Base-by-base conservation (phyloP, 2,329 filamentous ascomycete genomes). In the Botryosphaeria dothidea region DNA sequence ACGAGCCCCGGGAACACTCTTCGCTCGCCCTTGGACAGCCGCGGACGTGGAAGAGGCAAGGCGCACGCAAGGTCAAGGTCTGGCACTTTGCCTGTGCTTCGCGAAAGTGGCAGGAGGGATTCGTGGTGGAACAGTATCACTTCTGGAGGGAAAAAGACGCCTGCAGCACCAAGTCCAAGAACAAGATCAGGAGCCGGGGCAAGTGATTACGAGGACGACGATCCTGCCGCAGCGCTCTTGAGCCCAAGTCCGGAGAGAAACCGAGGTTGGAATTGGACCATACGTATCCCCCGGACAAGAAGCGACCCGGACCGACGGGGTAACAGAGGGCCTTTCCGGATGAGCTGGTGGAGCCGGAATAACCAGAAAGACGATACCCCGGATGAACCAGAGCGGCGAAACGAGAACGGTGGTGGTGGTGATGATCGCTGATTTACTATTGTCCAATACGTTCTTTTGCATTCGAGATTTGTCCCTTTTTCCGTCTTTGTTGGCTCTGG, bases 261-360 rank as follows among this genome's bases (percentile, higher is more conserved):
- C 25, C 51, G 41, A 7, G 23, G 43, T 5, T 64, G 62, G 62
- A 58, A 56, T 54, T 45, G 48, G 29, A 52, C 48, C 13, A 56
- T 54, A 46, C 49, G 49, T 7, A 4, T 64, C 5, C 43, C 61
- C 9, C 29, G 25, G 27, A 56, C 49, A n/a, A 46, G 61, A 9
- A 56, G 27, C 13, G 25, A 5, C 17, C 6, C 54, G 17, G 56
- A 60, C 13, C 41, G 56, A 7, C 38, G 41, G 27, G 56, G 56
- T 6, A 60, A 15, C 25, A 64, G 61, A n/a, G 61, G 61, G 15
- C 61, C 61, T n/a, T 64, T 64, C 27, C 54, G 61, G 25, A 31
- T 64, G 61, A 64, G 41, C 25, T 64, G 61, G 61, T 64, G 61
- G 61, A 56, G 48, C 19, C 31, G 61, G 15, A 52, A 25, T 25